These are phyloP conservation scores for Leccinum incarnatum DNA, from an alignment of 768 basidiomycete genomes.

Conservation along the genomic window DNA sequence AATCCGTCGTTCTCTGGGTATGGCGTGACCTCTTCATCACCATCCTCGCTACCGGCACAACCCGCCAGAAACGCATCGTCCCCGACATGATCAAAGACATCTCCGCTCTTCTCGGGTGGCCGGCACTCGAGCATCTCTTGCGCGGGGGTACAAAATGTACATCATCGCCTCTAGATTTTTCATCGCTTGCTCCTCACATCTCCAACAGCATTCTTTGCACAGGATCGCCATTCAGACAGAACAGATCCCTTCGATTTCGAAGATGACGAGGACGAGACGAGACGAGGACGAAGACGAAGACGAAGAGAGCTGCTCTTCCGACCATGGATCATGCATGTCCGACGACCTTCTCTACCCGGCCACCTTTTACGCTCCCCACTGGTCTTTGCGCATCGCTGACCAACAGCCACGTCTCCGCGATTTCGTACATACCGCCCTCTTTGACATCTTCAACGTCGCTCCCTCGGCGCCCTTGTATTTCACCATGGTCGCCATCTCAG, in stretches of 20 bases:
- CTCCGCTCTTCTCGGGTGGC: constrained; percentile 48
- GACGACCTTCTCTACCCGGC: constrained; percentile 28
- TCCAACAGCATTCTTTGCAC: constrained; percentile 1
- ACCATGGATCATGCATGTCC: constrained; percentile 19
- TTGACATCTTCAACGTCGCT: constrained; percentile 45
- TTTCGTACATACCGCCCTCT: constrained; percentile 45
- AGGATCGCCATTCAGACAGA: constrained; percentile 6
- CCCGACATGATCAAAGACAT: constrained; percentile 61
- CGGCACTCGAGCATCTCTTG: constrained; percentile 48
- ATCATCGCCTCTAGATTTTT: constrained; percentile 10
- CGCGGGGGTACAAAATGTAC: constrained; percentile 49
- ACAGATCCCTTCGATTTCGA: constrained; percentile 6
- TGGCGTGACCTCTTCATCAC: constrained; percentile 69
- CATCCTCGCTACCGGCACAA: constrained; percentile 41
- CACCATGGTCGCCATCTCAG: constrained; percentile 40
- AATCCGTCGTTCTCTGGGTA: constrained; percentile 54
- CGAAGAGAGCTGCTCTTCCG: constrained; percentile 27
- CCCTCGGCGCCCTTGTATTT: constrained; percentile 49
- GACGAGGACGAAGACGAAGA: constrained; percentile 35
- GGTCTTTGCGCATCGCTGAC: constrained; percentile 42
- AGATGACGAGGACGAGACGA: constrained; percentile 30
- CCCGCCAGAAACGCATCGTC: constrained; percentile 32
- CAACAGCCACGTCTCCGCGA: constrained; percentile 42
- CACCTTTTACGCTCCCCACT: constrained; percentile 47
- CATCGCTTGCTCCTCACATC: neutral